A percentile compares a stretch with the other conserved stretches of the same genome.
These are phyloP conservation scores for Xylaria hypoxylon DNA, from an alignment of 2,329 filamentous ascomycete genomes.

Conservation along the genomic window DNA sequence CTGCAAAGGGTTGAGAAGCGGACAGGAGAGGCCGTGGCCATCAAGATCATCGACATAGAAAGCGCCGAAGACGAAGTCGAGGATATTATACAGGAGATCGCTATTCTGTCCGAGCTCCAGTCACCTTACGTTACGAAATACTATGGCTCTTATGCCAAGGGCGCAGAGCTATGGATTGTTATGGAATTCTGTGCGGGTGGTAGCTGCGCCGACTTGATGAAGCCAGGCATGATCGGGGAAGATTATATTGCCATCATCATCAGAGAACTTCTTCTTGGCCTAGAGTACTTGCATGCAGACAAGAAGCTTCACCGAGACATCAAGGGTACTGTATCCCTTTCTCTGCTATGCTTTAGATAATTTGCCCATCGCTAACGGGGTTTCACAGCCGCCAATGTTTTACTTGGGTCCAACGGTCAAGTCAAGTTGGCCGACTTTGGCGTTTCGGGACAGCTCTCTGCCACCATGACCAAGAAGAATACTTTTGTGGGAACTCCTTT, in stretches of 20 bases:
- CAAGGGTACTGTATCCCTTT: conserved; percentile 71
- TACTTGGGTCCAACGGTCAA: conserved; percentile 89
- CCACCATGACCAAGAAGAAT: conserved; percentile 99
- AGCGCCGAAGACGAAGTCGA: conserved; percentile 99
- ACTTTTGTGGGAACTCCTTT: conserved; percentile 98
- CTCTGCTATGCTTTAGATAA: neutral
- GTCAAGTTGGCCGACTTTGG: conserved; percentile 98
- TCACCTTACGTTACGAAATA: conserved; percentile 98
- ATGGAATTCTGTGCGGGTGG: conserved; percentile 99
- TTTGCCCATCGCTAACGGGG: conserved; percentile 38
- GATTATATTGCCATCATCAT: conserved; percentile 98
- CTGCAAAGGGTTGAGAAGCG: conserved; percentile 83
- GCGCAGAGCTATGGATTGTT: conserved; percentile 97
- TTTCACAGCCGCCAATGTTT: conserved; percentile 83
- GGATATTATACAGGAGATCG: conserved; percentile 99
- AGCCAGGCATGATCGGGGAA: conserved; percentile 89
- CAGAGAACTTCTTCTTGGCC: conserved; percentile 85
- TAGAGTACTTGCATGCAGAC: conserved; percentile 94
- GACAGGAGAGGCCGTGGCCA: conserved; percentile 92
- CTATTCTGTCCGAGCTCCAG: conserved; percentile 94
- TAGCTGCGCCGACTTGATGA: conserved; percentile 95
- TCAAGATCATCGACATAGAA: conserved; percentile 99
- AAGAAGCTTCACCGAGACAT: conserved; percentile 97
- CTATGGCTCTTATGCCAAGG: conserved; percentile 95
- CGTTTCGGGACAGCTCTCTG: conserved; percentile 93